These are phyloP conservation scores for Aspergillus aculeatinus DNA, from an alignment of 2,329 filamentous ascomycete species.

Conservation along the genomic window DNA sequence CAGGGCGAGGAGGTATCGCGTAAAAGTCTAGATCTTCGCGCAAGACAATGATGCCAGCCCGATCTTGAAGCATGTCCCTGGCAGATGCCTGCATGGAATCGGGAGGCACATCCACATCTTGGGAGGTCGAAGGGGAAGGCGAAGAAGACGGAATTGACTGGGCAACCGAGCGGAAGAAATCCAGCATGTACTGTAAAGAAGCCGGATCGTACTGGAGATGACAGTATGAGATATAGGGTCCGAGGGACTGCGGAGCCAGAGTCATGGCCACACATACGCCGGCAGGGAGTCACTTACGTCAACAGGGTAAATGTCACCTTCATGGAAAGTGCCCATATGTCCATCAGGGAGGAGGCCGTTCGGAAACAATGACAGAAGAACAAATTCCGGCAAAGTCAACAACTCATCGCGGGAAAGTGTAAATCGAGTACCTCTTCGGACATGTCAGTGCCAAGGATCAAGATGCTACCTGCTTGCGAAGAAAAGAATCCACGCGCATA, in stretches of 20 bases:
- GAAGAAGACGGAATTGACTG: slow-evolving; percentile 78
- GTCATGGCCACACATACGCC: background rate
- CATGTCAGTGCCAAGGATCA: slow-evolving; percentile 14
- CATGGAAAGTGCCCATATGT: slow-evolving; percentile 88
- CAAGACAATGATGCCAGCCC: slow-evolving; percentile 94
- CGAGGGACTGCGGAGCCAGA: background rate
- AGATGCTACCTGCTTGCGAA: slow-evolving; percentile 10
- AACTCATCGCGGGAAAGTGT: slow-evolving; percentile 93
- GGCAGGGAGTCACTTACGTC: slow-evolving; percentile 65
- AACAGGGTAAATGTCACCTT: slow-evolving; percentile 92
- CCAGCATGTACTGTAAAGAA: slow-evolving; percentile 97
- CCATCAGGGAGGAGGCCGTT: slow-evolving; percentile 98
- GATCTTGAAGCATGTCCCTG: slow-evolving; percentile 76
- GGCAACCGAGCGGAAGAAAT: slow-evolving; percentile 94
- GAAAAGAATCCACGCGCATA: slow-evolving; percentile 46
- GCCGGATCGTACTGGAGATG: slow-evolving; percentile 83
- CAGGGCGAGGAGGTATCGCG: slow-evolving; percentile 79
- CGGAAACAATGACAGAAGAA: slow-evolving; percentile 93
- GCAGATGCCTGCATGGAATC: slow-evolving; percentile 71
- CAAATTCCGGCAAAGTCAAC: slow-evolving; percentile 93
- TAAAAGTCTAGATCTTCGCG: slow-evolving; percentile 98
- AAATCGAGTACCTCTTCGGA: slow-evolving; percentile 79
- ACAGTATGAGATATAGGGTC: slow-evolving; percentile 14
- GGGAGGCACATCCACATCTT: slow-evolving; percentile 61
- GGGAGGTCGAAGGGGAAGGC: slow-evolving; percentile 59